phyloP scores from a whole-genome alignment of 2,329 filamentous ascomycete genomes.

The Sclerotinia glacialis region DNA sequence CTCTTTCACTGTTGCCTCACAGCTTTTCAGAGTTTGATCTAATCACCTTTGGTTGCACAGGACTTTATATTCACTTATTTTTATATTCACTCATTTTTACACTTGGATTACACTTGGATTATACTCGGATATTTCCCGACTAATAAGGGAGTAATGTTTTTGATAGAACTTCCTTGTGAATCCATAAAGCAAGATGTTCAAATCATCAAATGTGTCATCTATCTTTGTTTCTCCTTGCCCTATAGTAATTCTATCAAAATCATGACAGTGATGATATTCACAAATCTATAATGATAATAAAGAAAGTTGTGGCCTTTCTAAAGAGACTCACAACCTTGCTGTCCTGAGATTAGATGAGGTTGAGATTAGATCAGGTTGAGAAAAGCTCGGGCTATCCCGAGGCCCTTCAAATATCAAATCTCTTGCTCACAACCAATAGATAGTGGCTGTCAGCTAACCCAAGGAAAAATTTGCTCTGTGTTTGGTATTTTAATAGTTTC shows the following conservation, averaged over 20 bases:
- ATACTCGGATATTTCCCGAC: not conserved
- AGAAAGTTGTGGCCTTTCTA: not conserved
- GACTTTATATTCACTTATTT: not conserved
- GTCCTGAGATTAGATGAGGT: not conserved
- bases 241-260: not conserved
- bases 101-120: too few relatives aligned
- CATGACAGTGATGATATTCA: not conserved
- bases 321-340: not conserved
- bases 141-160: not conserved
- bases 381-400: not conserved
- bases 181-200: not conserved
- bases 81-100: slow-evolving; percentile 1
- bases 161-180: not conserved
- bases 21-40: not conserved
- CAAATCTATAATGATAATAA: not conserved
- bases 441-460: not conserved
- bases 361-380: not conserved
- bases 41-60: not conserved
- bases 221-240: not conserved
- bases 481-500: not conserved
- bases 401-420: not conserved
- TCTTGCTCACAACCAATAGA: not conserved
- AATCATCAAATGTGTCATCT: not conserved
- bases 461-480: not conserved
- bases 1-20: not conserved